Evolutionary conservation across 1,139 yeast genomes (phyloP).

Genomic region (Blastobotrys elegans): DNA sequence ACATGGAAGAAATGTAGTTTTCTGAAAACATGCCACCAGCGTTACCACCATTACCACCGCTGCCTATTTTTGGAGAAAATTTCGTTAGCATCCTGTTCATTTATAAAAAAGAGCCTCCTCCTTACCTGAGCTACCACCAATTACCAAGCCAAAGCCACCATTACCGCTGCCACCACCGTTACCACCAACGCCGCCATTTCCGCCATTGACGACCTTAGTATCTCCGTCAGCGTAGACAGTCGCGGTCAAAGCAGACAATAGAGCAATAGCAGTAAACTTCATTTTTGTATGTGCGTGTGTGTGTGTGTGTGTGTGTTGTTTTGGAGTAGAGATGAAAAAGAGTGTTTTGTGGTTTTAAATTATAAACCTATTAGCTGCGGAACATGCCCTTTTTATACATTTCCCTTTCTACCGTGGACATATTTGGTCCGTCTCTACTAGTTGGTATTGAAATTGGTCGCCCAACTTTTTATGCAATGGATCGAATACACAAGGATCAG

Average conservation of each 20-base stretch:
- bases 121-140: background rate
- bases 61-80: too few species aligned
- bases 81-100: background rate
- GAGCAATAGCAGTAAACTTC: background rate
- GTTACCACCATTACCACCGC: slow-evolving; percentile 1
- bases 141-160: background rate
- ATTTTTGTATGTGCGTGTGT: too few species aligned
- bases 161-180: background rate
- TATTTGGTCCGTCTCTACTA: too few species aligned
- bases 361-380: too few species aligned
- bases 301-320: background rate
- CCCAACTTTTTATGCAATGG: too few species aligned
- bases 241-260: background rate
- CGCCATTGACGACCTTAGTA: background rate
- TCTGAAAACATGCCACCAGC: background rate
- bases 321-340: background rate
- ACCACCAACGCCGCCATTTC: slow-evolving; percentile 4
- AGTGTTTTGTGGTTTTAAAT: too few species aligned
- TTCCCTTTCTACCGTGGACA: too few species aligned
- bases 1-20: background rate
- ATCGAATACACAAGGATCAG: too few species aligned
- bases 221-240: background rate
- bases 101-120: background rate
- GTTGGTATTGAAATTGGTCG: too few species aligned
- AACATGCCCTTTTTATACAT: too few species aligned